Percentiles rank a stretch among this genome's conserved stretches.
Conservation (phyloP, 805 yeast genomes). For the Pichia cephalocereana region DNA sequence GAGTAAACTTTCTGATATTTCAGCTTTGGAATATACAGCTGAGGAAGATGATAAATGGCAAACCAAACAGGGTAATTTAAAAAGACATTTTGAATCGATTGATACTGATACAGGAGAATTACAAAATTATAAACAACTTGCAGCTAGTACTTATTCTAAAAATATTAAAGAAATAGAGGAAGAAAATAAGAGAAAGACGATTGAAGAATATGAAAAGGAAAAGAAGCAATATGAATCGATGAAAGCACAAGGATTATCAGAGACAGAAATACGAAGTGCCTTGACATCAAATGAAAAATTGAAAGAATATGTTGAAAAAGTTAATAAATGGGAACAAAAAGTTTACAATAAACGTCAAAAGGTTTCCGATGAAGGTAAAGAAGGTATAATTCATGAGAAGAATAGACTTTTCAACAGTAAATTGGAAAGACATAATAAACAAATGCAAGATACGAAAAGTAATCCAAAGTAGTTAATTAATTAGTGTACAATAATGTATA, state of each 20-base stretch:
- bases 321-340: slow-evolving; percentile 29
- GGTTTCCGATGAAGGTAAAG: slow-evolving; percentile 27
- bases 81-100: slow-evolving; percentile 26
- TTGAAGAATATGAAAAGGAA: slow-evolving; percentile 34
- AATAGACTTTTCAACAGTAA: slow-evolving; percentile 69
- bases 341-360: slow-evolving; percentile 30
- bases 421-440: slow-evolving; percentile 33
- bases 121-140: slow-evolving; percentile 44
- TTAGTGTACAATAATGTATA: neutral
- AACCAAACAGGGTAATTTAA: neutral
- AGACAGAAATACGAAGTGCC: slow-evolving; percentile 16
- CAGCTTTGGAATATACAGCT: slow-evolving; percentile 42
- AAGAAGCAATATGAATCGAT: slow-evolving; percentile 23
- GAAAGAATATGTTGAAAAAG: slow-evolving; percentile 25
- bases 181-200: slow-evolving; percentile 9
- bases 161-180: slow-evolving; percentile 31
- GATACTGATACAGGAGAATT: slow-evolving; percentile 28
- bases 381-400: slow-evolving; percentile 54
- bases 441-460: slow-evolving; percentile 21
- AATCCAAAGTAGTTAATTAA: neutral
- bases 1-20: slow-evolving; percentile 25
- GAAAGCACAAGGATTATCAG: slow-evolving; percentile 16
- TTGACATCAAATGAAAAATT: slow-evolving; percentile 30
- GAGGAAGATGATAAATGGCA: slow-evolving; percentile 59
- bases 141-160: slow-evolving; percentile 52